Evolutionary conservation across 2,329 filamentous ascomycete species (phyloP), one percentile per base, ranked within the genome.

Genomic region (Fusarium sp.): DNA sequence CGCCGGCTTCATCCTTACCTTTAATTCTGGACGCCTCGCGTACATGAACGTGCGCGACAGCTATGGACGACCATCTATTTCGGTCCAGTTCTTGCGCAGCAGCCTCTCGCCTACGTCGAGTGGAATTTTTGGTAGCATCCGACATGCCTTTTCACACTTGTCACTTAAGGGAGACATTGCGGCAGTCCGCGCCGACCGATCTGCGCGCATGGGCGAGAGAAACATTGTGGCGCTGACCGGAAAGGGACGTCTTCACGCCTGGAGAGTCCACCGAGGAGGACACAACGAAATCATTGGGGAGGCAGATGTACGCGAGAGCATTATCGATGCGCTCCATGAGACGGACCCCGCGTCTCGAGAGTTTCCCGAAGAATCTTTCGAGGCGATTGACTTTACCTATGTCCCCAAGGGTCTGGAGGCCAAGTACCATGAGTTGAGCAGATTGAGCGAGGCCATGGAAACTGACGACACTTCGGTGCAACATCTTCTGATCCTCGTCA

Each of bases 221-320:
- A 94, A 95, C 76, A 88, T 98, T 37, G 89, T 98, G 56, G 91
- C 95, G 41, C 91, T 92, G 16, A 97, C 95, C 2, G 89, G 91
- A 64, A 92, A 92, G 77, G 96, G 94, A 31, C 89, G 92, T 67
- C 85, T 99, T 29, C 93, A 97, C 77, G 89, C 92, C 9, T 99
- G 97, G 97, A 94, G 93, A 79, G 88, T 98, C 50, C 95, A 96
- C 79, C 94, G 96, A 82, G 94, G 94, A 70, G 95, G 95, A 37
- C 94, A 95, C 75, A 92, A 95, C 79, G 91, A 93, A 50, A 88
- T 94, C 57, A 89, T 93, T 56, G 89, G 89, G 29, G 94, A 96
- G 71, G 86, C 92, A 24, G 93, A 97, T 81, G 86, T 92, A 67
- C 90, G 91, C 65, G 90, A 92, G 24, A 83, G 88, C 5, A 87